These are phyloP conservation scores for Diplodia scrobiculata DNA, from an alignment of 2,329 filamentous ascomycete species.

Conservation along the genomic window DNA sequence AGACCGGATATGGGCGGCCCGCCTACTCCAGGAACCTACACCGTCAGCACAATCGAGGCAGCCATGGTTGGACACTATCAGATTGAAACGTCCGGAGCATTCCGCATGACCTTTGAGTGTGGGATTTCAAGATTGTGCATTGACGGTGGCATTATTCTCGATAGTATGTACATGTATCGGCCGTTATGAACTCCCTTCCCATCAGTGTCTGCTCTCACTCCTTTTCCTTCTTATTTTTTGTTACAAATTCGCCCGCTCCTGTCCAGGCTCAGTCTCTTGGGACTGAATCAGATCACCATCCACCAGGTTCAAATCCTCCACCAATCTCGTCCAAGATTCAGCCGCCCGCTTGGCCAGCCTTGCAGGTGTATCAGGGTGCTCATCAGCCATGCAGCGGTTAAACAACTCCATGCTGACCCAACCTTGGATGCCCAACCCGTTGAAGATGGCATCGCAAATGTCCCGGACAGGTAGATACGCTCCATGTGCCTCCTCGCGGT, in stretches of 20 bases:
- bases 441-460: slow-evolving; percentile 63
- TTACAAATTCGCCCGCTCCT: slow-evolving; percentile 3
- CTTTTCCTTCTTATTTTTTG: neutral
- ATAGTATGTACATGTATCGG: neutral
- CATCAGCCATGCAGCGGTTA: slow-evolving; percentile 60
- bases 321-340: slow-evolving; percentile 55
- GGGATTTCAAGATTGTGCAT: neutral
- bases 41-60: neutral
- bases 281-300: slow-evolving; percentile 1
- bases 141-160: neutral
- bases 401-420: slow-evolving; percentile 75
- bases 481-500: slow-evolving; percentile 62
- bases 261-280: neutral
- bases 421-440: slow-evolving; percentile 66
- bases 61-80: neutral
- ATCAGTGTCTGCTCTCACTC: too few relatives aligned
- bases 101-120: neutral
- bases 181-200: neutral
- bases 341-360: slow-evolving; percentile 58
- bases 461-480: slow-evolving; percentile 68
- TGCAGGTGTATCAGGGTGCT: slow-evolving; percentile 56
- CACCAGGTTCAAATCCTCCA: slow-evolving; percentile 40
- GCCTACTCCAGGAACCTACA: neutral
- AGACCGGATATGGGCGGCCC: slow-evolving; percentile 1
- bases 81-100: neutral